Base-by-base conservation (phyloP, 2,329 filamentous ascomycete species). In the Penicillium sclerotigenum region DNA sequence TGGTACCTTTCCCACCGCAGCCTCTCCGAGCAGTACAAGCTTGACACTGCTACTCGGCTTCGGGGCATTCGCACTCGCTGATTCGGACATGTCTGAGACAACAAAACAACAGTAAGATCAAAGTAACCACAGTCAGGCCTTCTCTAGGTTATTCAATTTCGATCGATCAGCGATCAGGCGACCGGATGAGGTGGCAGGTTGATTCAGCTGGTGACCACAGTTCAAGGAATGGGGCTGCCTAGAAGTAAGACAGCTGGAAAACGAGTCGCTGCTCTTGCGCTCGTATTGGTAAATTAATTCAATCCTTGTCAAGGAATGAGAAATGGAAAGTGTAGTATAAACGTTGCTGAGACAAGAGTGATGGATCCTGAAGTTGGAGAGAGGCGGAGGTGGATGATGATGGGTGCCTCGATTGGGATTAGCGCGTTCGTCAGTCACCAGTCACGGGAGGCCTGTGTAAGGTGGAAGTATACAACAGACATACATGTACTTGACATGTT, bases 41-140 rank as follows among this genome's bases (percentile, higher is more conserved):
- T 99, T 99, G 75, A 99, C 94, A 80, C 94, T 99, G 86, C 92
- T 97, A 83, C 92, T 97, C 61, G 94, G 94, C 81, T 97, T 99
- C 59, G 91, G 89, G 68, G 86, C 81, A 66, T 78, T 75, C 66
- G 80, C 77, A 72, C 83, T 81, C 66, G 84, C 85, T 72, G 85
- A 80, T 74, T 92, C 89, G 72, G 88, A 85, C 89, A 92, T 93
- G 65, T 54, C 56, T 59, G 58, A 58, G 45, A 55, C 26, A 33
- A 38, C 33, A 18, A 52, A 31, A 46, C 24, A 18, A 52, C 31
- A 31, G 34, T 52, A 26, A 49, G 28, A 49, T 47, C n/a, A 37
- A 31, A 36, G 31, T 48, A 42, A 58, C 41, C 41, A 57, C 40
- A 51, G 62, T 70, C 57, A 67, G 67, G 67, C 65, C 60, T 69